These are phyloP conservation scores for Marasmius sp. DNA, from an alignment of 1,284 basidiomycete species.

Conservation along the genomic window DNA sequence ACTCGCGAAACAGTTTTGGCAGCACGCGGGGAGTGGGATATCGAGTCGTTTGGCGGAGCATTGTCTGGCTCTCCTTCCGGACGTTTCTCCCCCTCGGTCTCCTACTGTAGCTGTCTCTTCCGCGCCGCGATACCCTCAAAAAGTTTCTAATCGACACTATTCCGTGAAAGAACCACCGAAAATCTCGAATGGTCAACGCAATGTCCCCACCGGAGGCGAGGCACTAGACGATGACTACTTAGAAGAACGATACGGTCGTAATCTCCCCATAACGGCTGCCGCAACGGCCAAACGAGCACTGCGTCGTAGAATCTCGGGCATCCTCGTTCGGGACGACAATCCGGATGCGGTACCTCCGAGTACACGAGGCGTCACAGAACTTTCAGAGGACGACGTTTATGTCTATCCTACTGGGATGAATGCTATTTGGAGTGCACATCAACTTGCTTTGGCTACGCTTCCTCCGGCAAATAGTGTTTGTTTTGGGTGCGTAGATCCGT, in stretches of 20 bases:
- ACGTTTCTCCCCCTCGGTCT: slow-evolving; percentile 28
- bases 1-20: slow-evolving; percentile 92
- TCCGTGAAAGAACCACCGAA: slow-evolving; percentile 40
- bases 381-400: slow-evolving; percentile 86
- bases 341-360: slow-evolving; percentile 49
- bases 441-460: slow-evolving; percentile 56
- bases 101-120: slow-evolving; percentile 26
- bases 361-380: slow-evolving; percentile 56
- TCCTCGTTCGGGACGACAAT: slow-evolving; percentile 63
- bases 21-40: slow-evolving; percentile 91
- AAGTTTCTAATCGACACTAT: slow-evolving; percentile 65
- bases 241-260: slow-evolving; percentile 95
- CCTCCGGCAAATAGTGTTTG: slow-evolving; percentile 83
- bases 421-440: slow-evolving; percentile 91
- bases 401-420: slow-evolving; percentile 90
- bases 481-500: slow-evolving; percentile 73
- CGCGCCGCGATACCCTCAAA: slow-evolving; percentile 31
- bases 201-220: slow-evolving; percentile 23
- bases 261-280: slow-evolving; percentile 77
- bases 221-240: slow-evolving; percentile 62
- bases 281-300: slow-evolving; percentile 84
- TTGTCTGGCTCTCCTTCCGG: slow-evolving; percentile 68
- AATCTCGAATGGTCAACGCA: slow-evolving; percentile 13
- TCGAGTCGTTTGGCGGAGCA: slow-evolving; percentile 86
- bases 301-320: slow-evolving; percentile 87